Evolutionary conservation across 345 rosid species (phyloP), one percentile per base, ranked within the genome.

Genomic region (Eutrema yunnanense): DNA sequence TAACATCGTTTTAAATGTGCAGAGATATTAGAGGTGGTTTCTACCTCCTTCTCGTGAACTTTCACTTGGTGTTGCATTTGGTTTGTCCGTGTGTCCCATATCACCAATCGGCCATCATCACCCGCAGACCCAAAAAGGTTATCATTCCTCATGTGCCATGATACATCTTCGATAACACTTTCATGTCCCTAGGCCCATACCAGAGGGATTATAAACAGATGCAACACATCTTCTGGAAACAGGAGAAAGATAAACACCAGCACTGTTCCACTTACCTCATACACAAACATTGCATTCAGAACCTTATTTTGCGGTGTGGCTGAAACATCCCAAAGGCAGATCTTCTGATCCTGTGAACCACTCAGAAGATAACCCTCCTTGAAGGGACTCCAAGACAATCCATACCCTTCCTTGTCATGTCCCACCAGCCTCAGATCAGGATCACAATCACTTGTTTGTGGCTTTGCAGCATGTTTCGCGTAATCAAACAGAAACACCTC

Each of bases 361-460:
- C 99, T 95, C 62, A 95, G 33, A 71, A 95, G 94, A 78, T 85
- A 92, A 59, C 94, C 98, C 70, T 81, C 85, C 77, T 86, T 95
- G 53, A 90, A 81, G 12, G 89, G 85, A 76, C 92, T 92, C 99
- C 99, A 95, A 29, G 96, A 86, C 79, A 95, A 80, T 0, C 96
- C 99, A 76, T 92, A 95, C 8, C 99, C 99, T 85, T 90, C 99
- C 47, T 53, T 86, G 85, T 16, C 89, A 77, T 92, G 99, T 78
- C 99, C 99, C 81, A 76, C 80, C 83, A 95, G 73, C 86, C 84
- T 87, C 81, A 90, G 62, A 73, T 89, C 96, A 72, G 99, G 96
- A 82, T 86, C 89, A 80, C 83, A 90, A 29, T 64, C 86, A 40
- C 78, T 76, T 34, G 67, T 67, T 26, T 77, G 77, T 37, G 73